phyloP scores from a whole-genome alignment of 2,329 filamentous ascomycete genomes.

The Aureobasidium sp. region DNA sequence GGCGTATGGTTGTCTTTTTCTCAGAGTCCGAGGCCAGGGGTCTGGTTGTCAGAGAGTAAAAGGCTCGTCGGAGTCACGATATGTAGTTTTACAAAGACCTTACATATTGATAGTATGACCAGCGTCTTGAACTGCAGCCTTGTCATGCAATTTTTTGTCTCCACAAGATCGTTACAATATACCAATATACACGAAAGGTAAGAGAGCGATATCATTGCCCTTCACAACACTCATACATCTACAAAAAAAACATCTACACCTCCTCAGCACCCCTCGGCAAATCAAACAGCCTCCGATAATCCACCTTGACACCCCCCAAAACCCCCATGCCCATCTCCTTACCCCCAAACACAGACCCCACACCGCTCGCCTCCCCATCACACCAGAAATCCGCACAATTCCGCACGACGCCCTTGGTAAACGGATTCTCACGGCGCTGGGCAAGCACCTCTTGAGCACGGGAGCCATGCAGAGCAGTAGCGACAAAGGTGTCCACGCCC shows the following conservation, averaged over 20 bases:
- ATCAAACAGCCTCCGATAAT: conserved; percentile 89
- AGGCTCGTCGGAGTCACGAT: neutral
- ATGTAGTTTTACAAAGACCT: neutral
- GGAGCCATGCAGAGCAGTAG: conserved; percentile 74
- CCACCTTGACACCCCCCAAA: conserved; percentile 70
- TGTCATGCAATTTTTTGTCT: neutral
- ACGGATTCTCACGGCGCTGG: conserved; percentile 64
- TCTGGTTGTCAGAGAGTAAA: conserved; percentile 36
- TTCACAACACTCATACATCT: neutral
- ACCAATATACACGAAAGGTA: neutral
- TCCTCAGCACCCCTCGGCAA: conserved; percentile 55
- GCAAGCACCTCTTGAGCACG: conserved; percentile 43
- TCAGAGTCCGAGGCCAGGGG: conserved; percentile 90
- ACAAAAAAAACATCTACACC: neutral
- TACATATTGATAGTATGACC: too few relatives aligned
- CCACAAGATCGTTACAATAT: neutral
- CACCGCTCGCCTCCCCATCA: conserved; percentile 56
- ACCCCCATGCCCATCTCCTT: conserved; percentile 65
- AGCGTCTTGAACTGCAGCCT: too few relatives aligned
- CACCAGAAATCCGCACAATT: conserved; percentile 98
- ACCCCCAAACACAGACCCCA: conserved; percentile 57
- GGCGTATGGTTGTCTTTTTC: conserved; percentile 98
- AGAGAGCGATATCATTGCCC: too few relatives aligned
- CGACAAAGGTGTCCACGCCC: conserved; percentile 88
- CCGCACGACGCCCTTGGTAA: conserved; percentile 70